phyloP scores from a whole-genome alignment of 1,284 basidiomycete species.

The Cryptococcus sp. region DNA sequence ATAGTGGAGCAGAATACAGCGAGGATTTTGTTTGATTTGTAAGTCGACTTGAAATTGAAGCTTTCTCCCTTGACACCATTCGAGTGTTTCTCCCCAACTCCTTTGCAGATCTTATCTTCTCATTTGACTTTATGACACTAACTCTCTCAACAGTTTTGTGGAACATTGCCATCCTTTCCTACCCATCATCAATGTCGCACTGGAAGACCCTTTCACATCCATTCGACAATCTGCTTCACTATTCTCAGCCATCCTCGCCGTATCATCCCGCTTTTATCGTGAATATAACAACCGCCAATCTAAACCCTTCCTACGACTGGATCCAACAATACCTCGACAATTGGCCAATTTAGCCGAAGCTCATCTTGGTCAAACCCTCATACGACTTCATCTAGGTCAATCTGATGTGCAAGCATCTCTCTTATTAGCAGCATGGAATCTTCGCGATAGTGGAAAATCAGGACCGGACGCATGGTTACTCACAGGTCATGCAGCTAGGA shows the following conservation, averaged over 20 bases:
- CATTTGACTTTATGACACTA: no score
- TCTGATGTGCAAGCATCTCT: constrained; percentile 37
- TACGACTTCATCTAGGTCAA: constrained; percentile 31
- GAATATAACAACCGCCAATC: constrained; percentile 7
- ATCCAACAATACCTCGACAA: constrained; percentile 12
- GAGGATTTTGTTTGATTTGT: constrained; percentile 24
- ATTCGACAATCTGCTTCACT: constrained; percentile 25
- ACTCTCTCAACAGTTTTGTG: constrained; percentile 10
- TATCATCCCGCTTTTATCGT: constrained; percentile 30
- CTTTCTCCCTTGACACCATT: no score
- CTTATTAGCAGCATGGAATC: constrained; percentile 35
- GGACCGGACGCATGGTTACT: constrained; percentile 38
- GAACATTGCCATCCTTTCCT: constrained; percentile 32
- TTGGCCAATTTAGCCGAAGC: constrained; percentile 29
- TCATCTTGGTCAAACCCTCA: constrained; percentile 32
- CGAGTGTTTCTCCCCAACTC: not conserved
- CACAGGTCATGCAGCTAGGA: constrained; percentile 30
- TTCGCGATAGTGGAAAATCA: constrained; percentile 21
- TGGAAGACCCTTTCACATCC: constrained; percentile 21
- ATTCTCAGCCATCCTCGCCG: constrained; percentile 26
- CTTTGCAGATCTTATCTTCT: not conserved
- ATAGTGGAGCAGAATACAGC: constrained; percentile 19
- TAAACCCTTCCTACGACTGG: constrained; percentile 9
- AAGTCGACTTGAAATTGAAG: not conserved
- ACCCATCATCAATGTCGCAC: constrained; percentile 23